Evolutionary conservation across 108 stramenopile species (phyloP), one percentile per base, ranked within the genome.

Genomic region (Nannochloropsis granulata): DNA sequence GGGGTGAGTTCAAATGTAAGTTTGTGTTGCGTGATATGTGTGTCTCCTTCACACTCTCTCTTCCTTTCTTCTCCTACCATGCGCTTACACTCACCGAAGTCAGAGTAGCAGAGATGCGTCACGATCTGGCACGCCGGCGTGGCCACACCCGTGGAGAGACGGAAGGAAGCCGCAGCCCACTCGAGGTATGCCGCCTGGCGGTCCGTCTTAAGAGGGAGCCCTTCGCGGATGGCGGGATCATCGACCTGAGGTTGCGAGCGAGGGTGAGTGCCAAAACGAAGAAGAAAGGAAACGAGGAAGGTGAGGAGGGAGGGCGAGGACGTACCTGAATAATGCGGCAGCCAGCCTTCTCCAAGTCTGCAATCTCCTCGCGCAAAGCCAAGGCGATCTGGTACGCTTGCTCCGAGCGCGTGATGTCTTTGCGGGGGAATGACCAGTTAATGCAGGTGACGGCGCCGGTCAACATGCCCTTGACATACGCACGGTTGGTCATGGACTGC

Each of bases 31-130:
- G 34, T 34, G 34, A 34, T 34, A 5, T 34, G 5, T 34, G 5
- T 5, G 34, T 5, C 34, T 5, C 5, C 34, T 34, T 34, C 34
- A 34, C 34, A 3, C 34, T 34, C 5, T 5, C 34, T 34, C 34
- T 34, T 34, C 1, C 5, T 34, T 5, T 34, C 34, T 34, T 34
- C 5, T 5, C 34, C 34, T 34, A 1, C 2, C 34, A 5, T 34
- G 34, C 34, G 34, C 34, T 34, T 34, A 34, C 34, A 34, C 34
- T 34, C 34, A 34, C 34, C 44, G 88, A 93, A 93, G 86, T 93
- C 92, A 85, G 92, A 93, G 90, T 93, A 93, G 89, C 93, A 93
- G 92, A 93, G 93, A 92, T 93, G 93, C 19, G 92, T 93, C 87
- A 93, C 92, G 88, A 93, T 93, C 81, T 92, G 92, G 23, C 92